phyloP scores from a whole-genome alignment of 345 rosid species.

The Erucastrum elatum region DNA sequence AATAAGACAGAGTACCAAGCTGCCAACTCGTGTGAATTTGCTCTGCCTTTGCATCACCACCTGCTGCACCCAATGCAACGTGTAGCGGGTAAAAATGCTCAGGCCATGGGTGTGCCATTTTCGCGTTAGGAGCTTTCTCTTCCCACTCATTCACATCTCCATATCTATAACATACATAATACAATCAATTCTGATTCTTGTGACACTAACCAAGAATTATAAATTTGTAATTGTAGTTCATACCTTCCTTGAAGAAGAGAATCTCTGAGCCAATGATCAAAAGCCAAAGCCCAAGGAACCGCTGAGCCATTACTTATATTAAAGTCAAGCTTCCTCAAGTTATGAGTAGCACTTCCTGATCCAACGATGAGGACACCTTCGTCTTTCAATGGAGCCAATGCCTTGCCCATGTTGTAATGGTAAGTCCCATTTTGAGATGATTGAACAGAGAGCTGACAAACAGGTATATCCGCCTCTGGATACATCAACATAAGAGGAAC shows the following conservation, averaged over 20 bases:
- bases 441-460: slow-evolving; percentile 89
- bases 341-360: slow-evolving; percentile 82
- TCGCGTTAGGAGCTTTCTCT: slow-evolving; percentile 71
- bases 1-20: slow-evolving; percentile 64
- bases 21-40: slow-evolving; percentile 84
- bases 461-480: slow-evolving; percentile 81
- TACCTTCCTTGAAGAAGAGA: slow-evolving; percentile 89
- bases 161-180: slow-evolving; percentile 41
- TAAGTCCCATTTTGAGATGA: slow-evolving; percentile 50
- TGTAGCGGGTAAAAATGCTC: slow-evolving; percentile 94
- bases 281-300: slow-evolving; percentile 70
- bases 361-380: slow-evolving; percentile 91
- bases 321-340: slow-evolving; percentile 50
- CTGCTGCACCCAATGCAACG: slow-evolving; percentile 90
- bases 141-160: slow-evolving; percentile 79
- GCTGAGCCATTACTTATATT: slow-evolving; percentile 13
- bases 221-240: too few relatives aligned
- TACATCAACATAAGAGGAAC: slow-evolving; percentile 92
- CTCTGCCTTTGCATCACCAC: slow-evolving; percentile 59
- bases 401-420: slow-evolving; percentile 88
- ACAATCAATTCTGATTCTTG: neutral
- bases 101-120: slow-evolving; percentile 77
- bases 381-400: slow-evolving; percentile 71
- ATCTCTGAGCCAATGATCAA: slow-evolving; percentile 84
- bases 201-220: neutral